phyloP scores from a whole-genome alignment of 75 land plant genomes.

The Isoetes taiwanensis region DNA sequence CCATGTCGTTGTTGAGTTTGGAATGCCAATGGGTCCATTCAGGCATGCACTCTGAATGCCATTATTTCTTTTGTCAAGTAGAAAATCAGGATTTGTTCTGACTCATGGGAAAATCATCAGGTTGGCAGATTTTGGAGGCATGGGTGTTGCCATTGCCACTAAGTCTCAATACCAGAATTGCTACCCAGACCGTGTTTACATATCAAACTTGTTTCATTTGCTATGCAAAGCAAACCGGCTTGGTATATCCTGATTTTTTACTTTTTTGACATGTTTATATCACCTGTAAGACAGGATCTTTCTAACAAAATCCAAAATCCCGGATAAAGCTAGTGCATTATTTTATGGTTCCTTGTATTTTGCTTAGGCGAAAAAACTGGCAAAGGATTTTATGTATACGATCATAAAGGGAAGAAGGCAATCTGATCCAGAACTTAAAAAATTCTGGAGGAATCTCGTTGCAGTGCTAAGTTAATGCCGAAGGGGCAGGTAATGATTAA shows the following conservation, averaged over 20 bases:
- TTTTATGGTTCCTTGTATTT: background rate
- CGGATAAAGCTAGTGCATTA: background rate
- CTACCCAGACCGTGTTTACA: slow-evolving; percentile 51
- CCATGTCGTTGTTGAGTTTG: slow-evolving; percentile 55
- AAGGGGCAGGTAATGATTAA: slow-evolving; percentile 21
- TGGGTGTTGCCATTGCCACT: slow-evolving; percentile 60
- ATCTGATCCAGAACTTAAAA: slow-evolving; percentile 35
- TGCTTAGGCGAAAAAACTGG: slow-evolving; percentile 27
- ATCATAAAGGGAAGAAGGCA: slow-evolving; percentile 21
- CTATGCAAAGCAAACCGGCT: slow-evolving; percentile 51
- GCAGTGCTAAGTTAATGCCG: slow-evolving; percentile 14
- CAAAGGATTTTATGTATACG: slow-evolving; percentile 34
- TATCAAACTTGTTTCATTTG: slow-evolving; percentile 34
- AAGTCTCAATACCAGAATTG: slow-evolving; percentile 32
- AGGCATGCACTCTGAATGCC: slow-evolving; percentile 29
- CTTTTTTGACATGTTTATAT: background rate
- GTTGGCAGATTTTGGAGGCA: slow-evolving; percentile 74
- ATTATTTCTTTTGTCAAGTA: background rate
- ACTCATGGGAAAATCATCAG: slow-evolving; percentile 18
- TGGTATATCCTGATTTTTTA: slow-evolving; percentile 28
- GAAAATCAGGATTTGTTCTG: background rate
- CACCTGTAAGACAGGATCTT: background rate
- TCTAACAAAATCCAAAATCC: background rate
- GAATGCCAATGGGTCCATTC: slow-evolving; percentile 98
- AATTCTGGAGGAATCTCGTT: slow-evolving; percentile 26